Percentiles rank a stretch among this genome's conserved stretches.
These are phyloP conservation scores for Aspergillus kassunensis DNA, from an alignment of 495 filamentous ascomycete genomes.

Conservation along the genomic window DNA sequence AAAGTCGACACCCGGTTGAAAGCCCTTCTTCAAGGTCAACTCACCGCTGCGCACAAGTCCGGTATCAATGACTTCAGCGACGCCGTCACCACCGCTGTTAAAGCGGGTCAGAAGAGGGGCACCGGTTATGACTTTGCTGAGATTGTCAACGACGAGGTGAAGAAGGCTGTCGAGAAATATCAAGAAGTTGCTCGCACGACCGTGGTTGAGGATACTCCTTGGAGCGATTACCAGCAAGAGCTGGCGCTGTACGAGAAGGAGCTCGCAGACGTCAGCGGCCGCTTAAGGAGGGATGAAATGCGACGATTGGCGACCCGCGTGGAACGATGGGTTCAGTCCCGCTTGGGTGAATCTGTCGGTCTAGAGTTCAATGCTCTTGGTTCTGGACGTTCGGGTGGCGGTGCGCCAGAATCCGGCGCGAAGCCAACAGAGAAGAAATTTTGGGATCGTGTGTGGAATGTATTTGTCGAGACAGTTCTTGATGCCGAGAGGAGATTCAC, in stretches of 20 bases:
- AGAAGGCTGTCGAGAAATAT: constrained; percentile 68
- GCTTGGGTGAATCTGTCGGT: constrained; percentile 81
- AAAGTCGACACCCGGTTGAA: constrained; percentile 87
- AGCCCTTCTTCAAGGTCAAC: constrained; percentile 78
- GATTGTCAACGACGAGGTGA: constrained; percentile 82
- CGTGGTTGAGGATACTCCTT: constrained; percentile 69
- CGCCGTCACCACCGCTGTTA: constrained; percentile 76
- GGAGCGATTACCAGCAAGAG: constrained; percentile 72
- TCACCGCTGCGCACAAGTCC: constrained; percentile 80
- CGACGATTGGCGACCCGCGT: constrained; percentile 82
- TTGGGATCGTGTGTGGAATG: constrained; percentile 93
- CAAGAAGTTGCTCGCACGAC: constrained; percentile 70
- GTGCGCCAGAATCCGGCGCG: constrained; percentile 72
- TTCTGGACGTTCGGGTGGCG: constrained; percentile 73
- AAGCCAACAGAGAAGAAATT: constrained; percentile 76
- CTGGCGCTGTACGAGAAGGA: constrained; percentile 67
- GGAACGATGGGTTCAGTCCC: constrained; percentile 86
- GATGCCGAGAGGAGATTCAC: constrained; percentile 83
- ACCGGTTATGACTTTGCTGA: constrained; percentile 88
- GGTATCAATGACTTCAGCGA: constrained; percentile 87
- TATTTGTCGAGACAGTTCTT: constrained; percentile 78
- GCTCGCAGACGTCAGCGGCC: constrained; percentile 75
- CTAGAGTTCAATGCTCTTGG: constrained; percentile 94
- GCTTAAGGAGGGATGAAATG: constrained; percentile 91
- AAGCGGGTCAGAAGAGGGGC: constrained; percentile 85